Evolutionary conservation across 306 rosid species (phyloP), one percentile per base, ranked within the genome.

Genomic region (Lathyrus tuberosus): DNA sequence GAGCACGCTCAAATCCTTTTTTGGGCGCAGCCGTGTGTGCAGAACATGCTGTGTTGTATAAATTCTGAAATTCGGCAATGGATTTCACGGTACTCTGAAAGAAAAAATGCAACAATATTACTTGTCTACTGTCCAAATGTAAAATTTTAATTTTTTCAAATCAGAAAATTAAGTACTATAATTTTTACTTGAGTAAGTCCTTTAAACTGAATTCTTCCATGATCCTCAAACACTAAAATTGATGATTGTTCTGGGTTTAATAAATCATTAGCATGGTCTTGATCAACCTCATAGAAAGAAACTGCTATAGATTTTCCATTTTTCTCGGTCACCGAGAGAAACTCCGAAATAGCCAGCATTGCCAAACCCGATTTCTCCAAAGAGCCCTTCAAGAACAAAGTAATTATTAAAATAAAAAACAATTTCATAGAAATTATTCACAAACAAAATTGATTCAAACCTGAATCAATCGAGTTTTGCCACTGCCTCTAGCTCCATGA

Each of bases 401-500:
- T 53, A 64, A 67, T 56, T 40, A 26, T 72, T 54, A 69, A 56
- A 22, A 67, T 18, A 40, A 38, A 11, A 66, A 8, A 64, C 15
- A 20, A 76, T 51, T 64, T 20, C 16, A 5, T 4, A 42, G 3
- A 82, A 75, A 57, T 62, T 65, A 51, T 62, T 72, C 48, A 47
- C 12, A 69, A 54, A 16, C 18, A 37, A 79, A 46, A 70, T 53
- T 44, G 76, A 70, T 51, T 30, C 75, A 48, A 73, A 90, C 98
- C 98, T 88, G 96, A 78, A 90, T 82, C 22, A 82, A 4, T 22
- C 74, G 73, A 58, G 98, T 85, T 81, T 94, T 94, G 57, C 97
- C 98, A 65, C 89, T 88, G 67, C 86, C 87, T 81, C 83, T 94
- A 60, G 97, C 97, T 74, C 98, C 98, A 82, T 70, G 79, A 31